Base-by-base conservation (phyloP, 2,329 filamentous ascomycete genomes). In the Alternaria gansuensis region DNA sequence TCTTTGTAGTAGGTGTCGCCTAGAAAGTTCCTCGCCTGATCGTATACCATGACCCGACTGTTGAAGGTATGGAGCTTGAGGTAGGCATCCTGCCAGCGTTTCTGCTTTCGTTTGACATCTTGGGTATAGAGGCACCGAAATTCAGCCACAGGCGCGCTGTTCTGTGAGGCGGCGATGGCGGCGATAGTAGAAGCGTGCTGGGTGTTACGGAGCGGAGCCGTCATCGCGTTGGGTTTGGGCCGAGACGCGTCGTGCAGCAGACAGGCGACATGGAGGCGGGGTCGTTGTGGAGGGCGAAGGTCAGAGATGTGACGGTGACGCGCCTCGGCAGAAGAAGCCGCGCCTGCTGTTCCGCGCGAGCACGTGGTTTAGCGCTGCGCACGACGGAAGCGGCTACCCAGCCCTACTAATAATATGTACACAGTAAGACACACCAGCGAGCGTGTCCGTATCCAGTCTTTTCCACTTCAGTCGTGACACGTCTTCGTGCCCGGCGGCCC, bases 51-150 rank as follows among this genome's bases (percentile, higher is more conserved):
- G 59, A 95, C 82, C 4, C 92, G 88, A 73, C 88, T 91, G 80
- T 97, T 97, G 85, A 96, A 97, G 0, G 90, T 90, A 73, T 97
- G 93, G 65, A 90, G 96, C 64, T 90, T 90, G 61, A 97, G 85
- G 51, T 88, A 88, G 34, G 94, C 93, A 88, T 97, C 93, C 71
- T 96, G 92, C 93, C 93, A 97, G 60, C 91, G 84, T 76, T 97
- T 97, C 68, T 92, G 88, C 79, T 97, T 97, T 55, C 91, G 88
- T 51, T 88, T 87, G 40, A 96, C 77, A 73, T 97, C 93, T 73
- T 91, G 87, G 2, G 93, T 96, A 78, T 91, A 97, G 4, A 97
- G 87, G 75, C 93, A 97, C 62, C 87, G 84, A 76, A 90, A 96
- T 72, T 96, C 92, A 72, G 90, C 82, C 37, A 97, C 92, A 0